Conservation (phyloP, 2,329 filamentous ascomycete genomes). For the Chrysosphaeria jannelii region DNA sequence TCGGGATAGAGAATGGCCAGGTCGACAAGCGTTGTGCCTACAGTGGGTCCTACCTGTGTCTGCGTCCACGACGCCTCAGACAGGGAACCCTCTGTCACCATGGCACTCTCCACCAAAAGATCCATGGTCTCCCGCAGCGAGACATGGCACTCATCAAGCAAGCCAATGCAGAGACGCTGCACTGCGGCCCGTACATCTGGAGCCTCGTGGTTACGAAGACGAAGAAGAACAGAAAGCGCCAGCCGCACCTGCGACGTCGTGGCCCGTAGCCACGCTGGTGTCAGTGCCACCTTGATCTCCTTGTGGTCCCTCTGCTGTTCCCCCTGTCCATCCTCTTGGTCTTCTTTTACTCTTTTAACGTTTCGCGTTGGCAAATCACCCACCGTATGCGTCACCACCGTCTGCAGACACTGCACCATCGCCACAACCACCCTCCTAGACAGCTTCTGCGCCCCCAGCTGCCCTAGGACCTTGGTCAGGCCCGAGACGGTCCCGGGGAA, state of each 20-base stretch:
- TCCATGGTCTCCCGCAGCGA: slow-evolving; percentile 38
- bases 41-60: no score
- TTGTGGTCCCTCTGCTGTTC: no score
- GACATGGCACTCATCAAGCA: slow-evolving; percentile 50
- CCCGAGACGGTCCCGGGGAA: slow-evolving; percentile 67
- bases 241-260: slow-evolving; percentile 59
- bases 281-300: no score
- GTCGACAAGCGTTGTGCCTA: slow-evolving; percentile 14
- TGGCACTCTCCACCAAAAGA: slow-evolving; percentile 54
- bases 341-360: not conserved
- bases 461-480: slow-evolving; percentile 43
- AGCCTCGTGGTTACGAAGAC: slow-evolving; percentile 39
- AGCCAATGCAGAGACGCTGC: slow-evolving; percentile 35
- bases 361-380: slow-evolving; percentile 24
- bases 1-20: slow-evolving; percentile 22
- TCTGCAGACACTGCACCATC: slow-evolving; percentile 25
- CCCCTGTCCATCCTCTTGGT: slow-evolving; percentile 1
- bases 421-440: slow-evolving; percentile 30
- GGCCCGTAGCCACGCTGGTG: slow-evolving; percentile 41
- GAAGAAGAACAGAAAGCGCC: slow-evolving; percentile 48
- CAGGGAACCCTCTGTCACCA: slow-evolving; percentile 23
- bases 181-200: slow-evolving; percentile 37
- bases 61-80: no score
- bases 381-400: slow-evolving; percentile 22
- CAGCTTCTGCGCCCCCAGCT: slow-evolving; percentile 24